Base-by-base conservation (phyloP, 805 yeast species). In the Candida ovalis region DNA sequence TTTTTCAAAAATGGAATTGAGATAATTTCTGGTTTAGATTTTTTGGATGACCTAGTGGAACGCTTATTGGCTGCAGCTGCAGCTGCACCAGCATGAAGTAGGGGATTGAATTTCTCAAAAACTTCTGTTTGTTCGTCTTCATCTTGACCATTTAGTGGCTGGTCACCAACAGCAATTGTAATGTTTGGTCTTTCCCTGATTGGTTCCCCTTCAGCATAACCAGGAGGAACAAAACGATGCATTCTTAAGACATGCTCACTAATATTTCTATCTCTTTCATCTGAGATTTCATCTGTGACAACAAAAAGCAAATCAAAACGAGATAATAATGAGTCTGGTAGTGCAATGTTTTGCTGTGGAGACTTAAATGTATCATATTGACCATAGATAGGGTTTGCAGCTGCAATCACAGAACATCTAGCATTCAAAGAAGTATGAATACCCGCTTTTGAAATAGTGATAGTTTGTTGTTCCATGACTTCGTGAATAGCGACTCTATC, bases 401-500 rank as follows among this genome's bases (percentile, higher is more conserved):
- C 99, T 1, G 98, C 98, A 56, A 92, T 80, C 17, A 92, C 98
- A 25, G 96, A 86, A 72, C 98, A 92, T 61, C 99, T 81, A 13
- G 99, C 98, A 64, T 92, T 92, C 57, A 92, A 76, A 5, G 98
- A 86, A 2, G 98, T 91, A 67, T 92, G 97, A 60, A 92, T 92
- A 54, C 99, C 99, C 4, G 98, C 99, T 67, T 92, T 92, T 45
- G 98, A 96, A 62, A 92, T 91, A 2, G 98, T 91, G 25, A 92
- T 97, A 0, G 99, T 94, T 68, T 94, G 99, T 71, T 94, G 99
- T 73, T 94, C 99, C 99, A 94, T 94, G 43, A 94, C 99, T 77
- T 94, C 99, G 70, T 94, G 99, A 62, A 94, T 94, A 1, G 98
- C 98, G 45, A 94, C 98, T 64, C 99, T 80, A 72, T 94, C 99